These are phyloP conservation scores for Penicillium brasilianum DNA, from an alignment of 2,329 filamentous ascomycete species.

Conservation along the genomic window DNA sequence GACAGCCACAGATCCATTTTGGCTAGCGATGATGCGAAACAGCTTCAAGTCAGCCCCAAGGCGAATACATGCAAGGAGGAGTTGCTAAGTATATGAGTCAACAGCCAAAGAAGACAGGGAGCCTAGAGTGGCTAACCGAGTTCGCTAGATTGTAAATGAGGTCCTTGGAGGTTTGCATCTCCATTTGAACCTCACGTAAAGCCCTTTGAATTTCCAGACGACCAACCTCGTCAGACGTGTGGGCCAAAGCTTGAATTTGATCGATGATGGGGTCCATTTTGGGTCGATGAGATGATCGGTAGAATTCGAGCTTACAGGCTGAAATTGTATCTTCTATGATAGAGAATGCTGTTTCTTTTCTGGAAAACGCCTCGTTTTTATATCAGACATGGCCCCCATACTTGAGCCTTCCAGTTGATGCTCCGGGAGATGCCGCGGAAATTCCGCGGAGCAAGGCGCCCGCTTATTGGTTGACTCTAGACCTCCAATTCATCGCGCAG, in stretches of 20 bases:
- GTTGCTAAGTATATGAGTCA: constrained; percentile 17
- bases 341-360: neutral
- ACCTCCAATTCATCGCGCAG: neutral
- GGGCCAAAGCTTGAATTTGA: constrained; percentile 26
- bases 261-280: constrained; percentile 27
- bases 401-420: neutral
- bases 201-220: constrained; percentile 24
- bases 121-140: constrained; percentile 18
- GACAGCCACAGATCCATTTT: constrained; percentile 12
- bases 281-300: neutral
- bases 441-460: constrained; percentile 19
- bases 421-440: constrained; percentile 19
- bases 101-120: no score
- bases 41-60: constrained; percentile 25
- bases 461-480: constrained; percentile 16
- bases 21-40: constrained; percentile 18
- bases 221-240: constrained; percentile 26
- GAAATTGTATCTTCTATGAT: neutral
- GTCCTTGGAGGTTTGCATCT: constrained; percentile 29
- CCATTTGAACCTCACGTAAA: constrained; percentile 21
- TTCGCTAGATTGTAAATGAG: constrained; percentile 22
- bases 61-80: constrained; percentile 23
- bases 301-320: neutral
- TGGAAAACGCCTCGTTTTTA: neutral
- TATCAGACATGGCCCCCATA: neutral